Evolutionary conservation across 805 yeast genomes (phyloP).

Genomic region (Lachancea sp.): DNA sequence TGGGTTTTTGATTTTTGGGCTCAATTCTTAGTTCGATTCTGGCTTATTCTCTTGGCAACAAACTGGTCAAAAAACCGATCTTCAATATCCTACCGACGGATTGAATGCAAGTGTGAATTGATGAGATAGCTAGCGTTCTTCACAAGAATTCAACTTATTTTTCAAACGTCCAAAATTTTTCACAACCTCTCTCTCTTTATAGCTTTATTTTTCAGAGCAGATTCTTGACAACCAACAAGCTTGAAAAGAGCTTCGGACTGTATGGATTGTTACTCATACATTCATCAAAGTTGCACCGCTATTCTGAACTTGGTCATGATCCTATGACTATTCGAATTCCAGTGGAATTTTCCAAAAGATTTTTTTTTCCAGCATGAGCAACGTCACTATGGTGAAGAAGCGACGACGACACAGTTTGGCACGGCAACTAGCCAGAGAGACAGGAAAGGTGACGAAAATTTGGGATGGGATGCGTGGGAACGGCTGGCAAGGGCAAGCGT

Average conservation of each 20-base stretch:
- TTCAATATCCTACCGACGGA: too few species aligned
- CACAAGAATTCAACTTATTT: not conserved
- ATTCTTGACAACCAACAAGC: not conserved
- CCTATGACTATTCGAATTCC: constrained; percentile 5
- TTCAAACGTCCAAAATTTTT: not conserved
- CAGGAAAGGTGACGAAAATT: too few species aligned
- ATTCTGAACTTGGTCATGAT: not conserved
- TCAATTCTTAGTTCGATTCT: too few species aligned
- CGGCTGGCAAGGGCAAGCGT: not conserved
- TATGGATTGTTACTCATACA: not conserved
- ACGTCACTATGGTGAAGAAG: too few species aligned
- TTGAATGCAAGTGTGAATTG: not conserved
- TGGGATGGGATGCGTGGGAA: not conserved
- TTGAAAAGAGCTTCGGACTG: not conserved
- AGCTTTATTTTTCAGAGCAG: not conserved
- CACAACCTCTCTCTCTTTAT: not conserved
- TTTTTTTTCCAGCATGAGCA: constrained; percentile 1
- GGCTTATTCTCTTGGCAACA: too few species aligned
- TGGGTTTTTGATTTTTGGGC: not conserved
- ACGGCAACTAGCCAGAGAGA: too few species aligned
- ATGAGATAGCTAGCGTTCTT: too few species aligned
- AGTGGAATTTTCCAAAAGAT: constrained; percentile 5
- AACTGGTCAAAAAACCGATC: too few species aligned
- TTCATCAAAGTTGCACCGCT: not conserved
- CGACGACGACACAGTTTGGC: too few species aligned